Evolutionary conservation across 495 filamentous ascomycete genomes (phyloP), one percentile per base, ranked within the genome.

Genomic region (Aspergillus kassunensis): DNA sequence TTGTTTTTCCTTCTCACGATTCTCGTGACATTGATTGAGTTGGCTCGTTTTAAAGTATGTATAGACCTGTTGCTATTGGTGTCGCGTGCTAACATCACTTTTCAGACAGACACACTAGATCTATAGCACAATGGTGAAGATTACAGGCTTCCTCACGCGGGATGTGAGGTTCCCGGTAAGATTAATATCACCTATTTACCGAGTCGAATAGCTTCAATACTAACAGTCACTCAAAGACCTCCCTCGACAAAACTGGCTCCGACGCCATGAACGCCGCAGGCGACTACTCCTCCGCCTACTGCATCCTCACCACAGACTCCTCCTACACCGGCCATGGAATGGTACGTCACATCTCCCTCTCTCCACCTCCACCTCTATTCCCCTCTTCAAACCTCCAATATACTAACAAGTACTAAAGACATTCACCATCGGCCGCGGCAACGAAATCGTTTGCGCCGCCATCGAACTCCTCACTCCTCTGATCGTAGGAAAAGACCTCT

Each of bases 191-290:
- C n/a, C n/a, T n/a, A n/a, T n/a, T n/a, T n/a, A n/a, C n/a, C n/a
- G n/a, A n/a, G n/a, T n/a, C n/a, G n/a, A n/a, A n/a, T n/a, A n/a
- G n/a, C n/a, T 21, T 3, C 6, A 20, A 13, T 15, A 35, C 34
- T 31, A 6, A 31, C 13, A 13, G 5, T 20, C 19, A 45, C 2
- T 19, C 36, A 54, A 46, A 85, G 84, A 97, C 91, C 39, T 96
- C 91, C 33, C 82, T 97, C 39, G 89, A 95, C 71, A 93, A 92
- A 74, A 95, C 89, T 7, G 91, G 91, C 60, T 95, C 90, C 27
- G 91, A 97, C 80, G 91, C 91, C 63, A 97, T 97, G 91, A 96
- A 97, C 65, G 87, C 88, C 12, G 90, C 91, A 4, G 89, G 90
- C 30, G 91, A 97, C 73, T 97, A 96, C 70, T 92, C 88, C 2